These are phyloP conservation scores for Podaxis sp. DNA, from an alignment of 768 basidiomycete species.

Conservation along the genomic window DNA sequence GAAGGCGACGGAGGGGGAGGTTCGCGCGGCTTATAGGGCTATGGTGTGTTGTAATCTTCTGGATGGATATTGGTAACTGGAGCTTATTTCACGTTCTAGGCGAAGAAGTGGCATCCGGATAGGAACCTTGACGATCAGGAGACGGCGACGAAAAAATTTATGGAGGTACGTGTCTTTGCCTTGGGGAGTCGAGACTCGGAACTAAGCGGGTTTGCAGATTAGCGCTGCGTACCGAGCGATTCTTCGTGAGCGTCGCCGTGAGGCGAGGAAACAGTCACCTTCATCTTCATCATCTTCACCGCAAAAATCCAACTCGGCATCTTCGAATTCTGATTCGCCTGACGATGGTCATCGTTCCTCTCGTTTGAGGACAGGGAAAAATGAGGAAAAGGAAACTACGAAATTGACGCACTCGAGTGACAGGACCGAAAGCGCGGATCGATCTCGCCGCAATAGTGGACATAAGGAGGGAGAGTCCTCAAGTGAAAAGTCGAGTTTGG, in stretches of 20 bases:
- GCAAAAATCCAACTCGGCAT: not conserved
- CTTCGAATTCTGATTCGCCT: not conserved
- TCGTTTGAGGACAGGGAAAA: not conserved
- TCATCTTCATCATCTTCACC: not conserved
- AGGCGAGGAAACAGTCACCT: not conserved
- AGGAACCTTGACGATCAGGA: slow-evolving; percentile 6
- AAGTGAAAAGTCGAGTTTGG: not conserved
- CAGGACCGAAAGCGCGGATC: not conserved
- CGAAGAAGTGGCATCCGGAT: slow-evolving; percentile 10
- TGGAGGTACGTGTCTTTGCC: not conserved
- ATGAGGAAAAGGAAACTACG: not conserved
- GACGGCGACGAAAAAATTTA: slow-evolving; percentile 2
- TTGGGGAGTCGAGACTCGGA: not conserved
- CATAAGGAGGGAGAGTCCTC: not conserved
- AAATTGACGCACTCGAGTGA: not conserved
- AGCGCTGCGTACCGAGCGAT: slow-evolving; percentile 2
- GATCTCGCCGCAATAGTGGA: not conserved
- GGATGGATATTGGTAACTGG: not conserved
- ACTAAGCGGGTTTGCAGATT: not conserved
- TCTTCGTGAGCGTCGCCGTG: slow-evolving; percentile 2
- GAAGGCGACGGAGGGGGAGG: slow-evolving; percentile 3
- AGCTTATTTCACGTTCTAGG: not conserved
- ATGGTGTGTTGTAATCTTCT: not conserved
- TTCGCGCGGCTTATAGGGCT: slow-evolving; percentile 5
- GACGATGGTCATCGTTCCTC: slow-evolving; percentile 12